These are phyloP conservation scores for Chlamydomonas sphaeroides DNA, from an alignment of 139 green algal species.

Conservation along the genomic window DNA sequence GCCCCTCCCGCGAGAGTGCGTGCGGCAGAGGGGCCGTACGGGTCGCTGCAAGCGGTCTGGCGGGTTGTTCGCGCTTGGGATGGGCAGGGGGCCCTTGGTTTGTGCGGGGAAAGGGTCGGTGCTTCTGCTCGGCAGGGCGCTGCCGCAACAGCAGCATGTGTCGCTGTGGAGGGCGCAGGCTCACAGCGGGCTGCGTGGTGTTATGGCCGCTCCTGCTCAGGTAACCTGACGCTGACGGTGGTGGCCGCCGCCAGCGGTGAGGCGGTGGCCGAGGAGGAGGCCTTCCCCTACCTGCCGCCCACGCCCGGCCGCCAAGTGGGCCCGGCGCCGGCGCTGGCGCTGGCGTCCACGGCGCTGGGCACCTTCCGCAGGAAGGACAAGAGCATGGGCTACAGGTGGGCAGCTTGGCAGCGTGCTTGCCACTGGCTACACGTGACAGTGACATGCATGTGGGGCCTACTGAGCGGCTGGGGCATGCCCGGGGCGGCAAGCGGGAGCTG, in stretches of 20 bases:
- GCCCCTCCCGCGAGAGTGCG: too few relatives aligned
- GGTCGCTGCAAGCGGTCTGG: too few relatives aligned
- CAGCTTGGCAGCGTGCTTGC: background rate
- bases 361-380: constrained; percentile 46
- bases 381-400: constrained; percentile 44
- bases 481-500: too few relatives aligned
- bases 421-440: too few relatives aligned
- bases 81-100: too few relatives aligned
- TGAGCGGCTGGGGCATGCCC: too few relatives aligned
- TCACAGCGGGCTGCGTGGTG: background rate
- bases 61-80: too few relatives aligned
- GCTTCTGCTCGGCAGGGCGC: background rate
- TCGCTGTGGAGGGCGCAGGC: background rate
- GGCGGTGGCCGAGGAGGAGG: background rate
- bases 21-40: too few relatives aligned
- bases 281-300: background rate
- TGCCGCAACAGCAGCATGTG: background rate
- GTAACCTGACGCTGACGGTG: background rate
- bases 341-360: constrained; percentile 7
- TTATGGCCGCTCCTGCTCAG: background rate
- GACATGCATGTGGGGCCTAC: background rate
- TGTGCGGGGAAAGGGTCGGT: too few relatives aligned
- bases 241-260: background rate
- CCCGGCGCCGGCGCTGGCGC: background rate
- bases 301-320: background rate